phyloP scores from a whole-genome alignment of 1,139 yeast species.

The Kodamaea suecica region DNA sequence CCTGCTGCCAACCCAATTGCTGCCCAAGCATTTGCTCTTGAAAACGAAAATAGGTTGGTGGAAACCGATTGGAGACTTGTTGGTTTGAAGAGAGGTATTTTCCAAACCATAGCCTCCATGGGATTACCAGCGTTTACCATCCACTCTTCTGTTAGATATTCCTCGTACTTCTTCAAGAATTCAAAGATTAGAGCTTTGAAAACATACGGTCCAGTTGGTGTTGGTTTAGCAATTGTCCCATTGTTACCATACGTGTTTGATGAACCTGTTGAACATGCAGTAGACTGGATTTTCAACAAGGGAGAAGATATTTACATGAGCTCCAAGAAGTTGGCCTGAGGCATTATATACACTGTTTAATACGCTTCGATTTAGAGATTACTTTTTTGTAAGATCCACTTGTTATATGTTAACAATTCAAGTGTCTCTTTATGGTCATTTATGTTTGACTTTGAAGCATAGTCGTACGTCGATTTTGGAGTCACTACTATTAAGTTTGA shows the following conservation, averaged over 20 bases:
- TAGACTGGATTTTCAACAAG: conserved; percentile 62
- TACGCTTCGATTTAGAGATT: too few species aligned
- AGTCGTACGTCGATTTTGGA: too few species aligned
- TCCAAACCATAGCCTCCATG: conserved; percentile 83
- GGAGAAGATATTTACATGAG: conserved; percentile 40
- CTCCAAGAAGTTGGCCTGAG: background rate
- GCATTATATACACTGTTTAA: too few species aligned
- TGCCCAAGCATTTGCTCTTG: conserved; percentile 28
- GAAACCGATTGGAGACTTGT: conserved; percentile 63
- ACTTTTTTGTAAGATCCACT: too few species aligned
- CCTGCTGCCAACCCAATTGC: conserved; percentile 42
- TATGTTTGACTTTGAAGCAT: too few species aligned
- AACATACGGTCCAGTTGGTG: conserved; percentile 72
- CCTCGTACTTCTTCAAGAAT: conserved; percentile 56
- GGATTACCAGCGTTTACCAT: conserved; percentile 85
- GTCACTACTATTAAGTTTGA: too few species aligned
- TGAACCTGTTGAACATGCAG: conserved; percentile 73
- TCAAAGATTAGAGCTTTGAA: conserved; percentile 36
- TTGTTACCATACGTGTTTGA: conserved; percentile 75
- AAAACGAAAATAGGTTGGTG: conserved; percentile 27
- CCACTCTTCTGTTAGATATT: conserved; percentile 72
- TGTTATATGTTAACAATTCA: background rate
- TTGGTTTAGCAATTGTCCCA: conserved; percentile 78
- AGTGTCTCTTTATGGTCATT: background rate
- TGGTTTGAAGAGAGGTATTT: conserved; percentile 67